Evolutionary conservation across 108 stramenopile species (phyloP).

Genomic region (Nannochloropsis gaditana): DNA sequence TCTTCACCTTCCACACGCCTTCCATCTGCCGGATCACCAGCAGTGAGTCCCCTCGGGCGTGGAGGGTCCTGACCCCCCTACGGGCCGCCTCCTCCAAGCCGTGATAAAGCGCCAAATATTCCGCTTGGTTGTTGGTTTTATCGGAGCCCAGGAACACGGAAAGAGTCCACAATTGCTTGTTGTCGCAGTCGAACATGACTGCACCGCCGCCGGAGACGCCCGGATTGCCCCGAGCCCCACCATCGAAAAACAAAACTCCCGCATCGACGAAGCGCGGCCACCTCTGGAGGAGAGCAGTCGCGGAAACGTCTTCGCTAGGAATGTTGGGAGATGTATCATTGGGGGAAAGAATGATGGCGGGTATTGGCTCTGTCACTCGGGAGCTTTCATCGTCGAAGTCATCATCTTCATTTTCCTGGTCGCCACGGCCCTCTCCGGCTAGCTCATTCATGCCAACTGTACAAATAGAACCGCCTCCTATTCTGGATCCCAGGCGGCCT

Average conservation of each 20-base stretch:
- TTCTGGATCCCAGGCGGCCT: no score
- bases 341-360: no score
- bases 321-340: no score
- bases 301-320: no score
- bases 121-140: conserved; percentile 11
- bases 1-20: neutral
- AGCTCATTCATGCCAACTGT: no score
- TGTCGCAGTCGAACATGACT: neutral
- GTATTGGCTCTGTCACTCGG: no score
- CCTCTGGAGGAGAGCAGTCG: no score
- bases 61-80: neutral
- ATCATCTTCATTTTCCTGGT: no score
- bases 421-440: no score
- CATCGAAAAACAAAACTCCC: neutral
- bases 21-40: neutral
- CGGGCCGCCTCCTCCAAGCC: neutral
- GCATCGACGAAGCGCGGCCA: no score
- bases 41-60: neutral
- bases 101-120: neutral
- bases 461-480: no score
- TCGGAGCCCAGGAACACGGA: neutral
- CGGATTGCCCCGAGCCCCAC: conserved; percentile 17
- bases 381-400: no score
- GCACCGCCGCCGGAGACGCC: conserved; percentile 7
- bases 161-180: neutral